phyloP scores from a whole-genome alignment of 768 basidiomycete genomes.

The Mycena olivaceomarginata region DNA sequence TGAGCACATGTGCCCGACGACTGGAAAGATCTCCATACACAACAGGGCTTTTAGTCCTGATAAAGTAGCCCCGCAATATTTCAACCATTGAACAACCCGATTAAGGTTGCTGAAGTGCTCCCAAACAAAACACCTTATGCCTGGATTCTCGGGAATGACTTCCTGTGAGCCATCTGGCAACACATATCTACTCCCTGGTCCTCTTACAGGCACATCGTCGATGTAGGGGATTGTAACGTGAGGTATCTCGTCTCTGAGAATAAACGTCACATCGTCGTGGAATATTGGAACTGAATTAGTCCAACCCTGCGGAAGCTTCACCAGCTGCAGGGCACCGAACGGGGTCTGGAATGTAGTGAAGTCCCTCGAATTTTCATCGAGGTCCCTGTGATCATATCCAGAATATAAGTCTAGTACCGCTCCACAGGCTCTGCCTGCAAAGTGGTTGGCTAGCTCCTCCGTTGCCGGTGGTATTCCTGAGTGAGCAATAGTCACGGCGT shows the following conservation, averaged over 20 bases:
- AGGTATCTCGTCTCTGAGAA: not conserved
- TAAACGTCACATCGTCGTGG: not conserved
- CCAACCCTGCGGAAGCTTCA: not conserved
- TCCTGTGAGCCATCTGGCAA: not conserved
- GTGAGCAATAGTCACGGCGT: not conserved
- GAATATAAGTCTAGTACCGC: too few relatives aligned
- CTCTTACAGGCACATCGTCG: not conserved
- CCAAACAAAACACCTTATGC: too few relatives aligned
- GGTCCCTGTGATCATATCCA: too few relatives aligned
- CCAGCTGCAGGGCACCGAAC: not conserved
- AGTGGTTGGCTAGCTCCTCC: not conserved
- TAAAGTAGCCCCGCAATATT: not conserved
- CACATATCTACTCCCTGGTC: not conserved
- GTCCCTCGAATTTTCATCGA: not conserved
- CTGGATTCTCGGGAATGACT: not conserved
- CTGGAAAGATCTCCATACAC: too few relatives aligned
- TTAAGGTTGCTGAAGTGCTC: too few relatives aligned
- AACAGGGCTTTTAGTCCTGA: too few relatives aligned
- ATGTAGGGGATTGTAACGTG: not conserved
- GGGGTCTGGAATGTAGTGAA: not conserved
- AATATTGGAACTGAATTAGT: slow-evolving; percentile 6
- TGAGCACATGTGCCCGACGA: too few relatives aligned
- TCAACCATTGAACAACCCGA: too few relatives aligned
- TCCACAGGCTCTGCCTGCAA: too few relatives aligned
- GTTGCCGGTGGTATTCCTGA: not conserved